Evolutionary conservation across 2,329 filamentous ascomycete genomes (phyloP).

Genomic region (Trichoderma arundinaceum): DNA sequence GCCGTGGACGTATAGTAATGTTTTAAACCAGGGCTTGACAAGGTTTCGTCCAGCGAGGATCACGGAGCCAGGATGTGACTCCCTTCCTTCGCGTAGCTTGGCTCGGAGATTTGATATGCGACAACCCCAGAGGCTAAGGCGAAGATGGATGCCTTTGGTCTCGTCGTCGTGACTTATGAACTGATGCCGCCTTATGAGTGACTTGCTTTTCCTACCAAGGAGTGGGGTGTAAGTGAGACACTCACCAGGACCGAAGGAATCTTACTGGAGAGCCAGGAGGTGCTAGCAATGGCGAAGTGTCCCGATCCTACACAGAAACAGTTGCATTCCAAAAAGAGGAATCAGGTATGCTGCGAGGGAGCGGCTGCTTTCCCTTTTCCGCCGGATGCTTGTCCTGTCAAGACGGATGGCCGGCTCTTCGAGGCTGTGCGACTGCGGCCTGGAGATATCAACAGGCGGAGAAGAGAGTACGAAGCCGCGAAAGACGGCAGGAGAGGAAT

Average conservation of each 20-base stretch:
- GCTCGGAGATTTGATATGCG: constrained; percentile 50
- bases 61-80: constrained; percentile 41
- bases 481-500: neutral
- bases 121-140: constrained; percentile 42
- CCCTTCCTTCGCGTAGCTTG: constrained; percentile 40
- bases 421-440: neutral
- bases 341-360: constrained; percentile 34
- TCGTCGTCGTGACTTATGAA: constrained; percentile 40
- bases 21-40: constrained; percentile 48
- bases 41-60: constrained; percentile 46
- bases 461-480: neutral
- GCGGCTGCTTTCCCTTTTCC: constrained; percentile 37
- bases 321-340: constrained; percentile 46
- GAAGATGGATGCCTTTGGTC: constrained; percentile 41
- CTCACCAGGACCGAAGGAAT: constrained; percentile 39
- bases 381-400: constrained; percentile 31
- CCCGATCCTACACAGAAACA: constrained; percentile 48
- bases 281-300: constrained; percentile 43
- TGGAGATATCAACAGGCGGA: neutral
- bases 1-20: constrained; percentile 38
- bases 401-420: constrained; percentile 26
- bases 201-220: constrained; percentile 41
- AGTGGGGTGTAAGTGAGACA: constrained; percentile 47
- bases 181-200: constrained; percentile 42
- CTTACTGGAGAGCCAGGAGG: constrained; percentile 45